Percentiles rank a stretch among this genome's conserved stretches.
phyloP scores from a whole-genome alignment of 495 filamentous ascomycete species.

The Neurospora sp. region DNA sequence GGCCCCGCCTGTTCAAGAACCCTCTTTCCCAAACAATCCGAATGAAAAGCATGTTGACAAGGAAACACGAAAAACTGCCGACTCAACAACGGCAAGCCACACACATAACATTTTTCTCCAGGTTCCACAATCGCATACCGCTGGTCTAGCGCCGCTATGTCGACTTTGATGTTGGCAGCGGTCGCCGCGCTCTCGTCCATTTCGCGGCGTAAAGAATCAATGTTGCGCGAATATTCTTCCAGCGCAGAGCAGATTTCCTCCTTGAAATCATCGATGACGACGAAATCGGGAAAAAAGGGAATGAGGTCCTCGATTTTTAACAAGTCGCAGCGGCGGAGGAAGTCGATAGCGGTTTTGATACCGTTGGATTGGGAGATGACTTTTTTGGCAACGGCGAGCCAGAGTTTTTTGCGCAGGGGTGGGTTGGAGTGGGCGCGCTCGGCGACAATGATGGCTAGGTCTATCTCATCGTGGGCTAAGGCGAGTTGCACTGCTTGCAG shows the following conservation, averaged over 20 bases:
- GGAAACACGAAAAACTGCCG: conserved; percentile 97
- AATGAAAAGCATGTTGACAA: conserved; percentile 95
- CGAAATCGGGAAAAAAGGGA: conserved; percentile 97
- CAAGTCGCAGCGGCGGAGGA: conserved; percentile 81
- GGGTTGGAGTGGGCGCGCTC: conserved; percentile 71
- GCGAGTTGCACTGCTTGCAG: conserved; percentile 86
- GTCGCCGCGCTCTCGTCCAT: conserved; percentile 91
- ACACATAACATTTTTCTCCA: conserved; percentile 85
- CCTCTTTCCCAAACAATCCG: conserved; percentile 77
- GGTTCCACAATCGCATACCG: conserved; percentile 96
- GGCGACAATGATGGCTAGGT: conserved; percentile 82
- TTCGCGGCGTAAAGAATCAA: conserved; percentile 80
- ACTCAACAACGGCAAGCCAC: conserved; percentile 72
- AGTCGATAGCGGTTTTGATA: conserved; percentile 92
- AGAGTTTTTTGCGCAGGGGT: conserved; percentile 82
- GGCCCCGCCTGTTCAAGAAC: conserved; percentile 67
- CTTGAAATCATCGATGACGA: conserved; percentile 98
- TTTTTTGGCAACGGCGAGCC: conserved; percentile 87
- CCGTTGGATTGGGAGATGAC: conserved; percentile 71
- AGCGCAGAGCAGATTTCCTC: conserved; percentile 91
- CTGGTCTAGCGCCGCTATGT: conserved; percentile 73
- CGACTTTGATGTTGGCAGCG: conserved; percentile 75
- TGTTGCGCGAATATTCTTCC: conserved; percentile 82
- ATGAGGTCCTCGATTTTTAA: conserved; percentile 94
- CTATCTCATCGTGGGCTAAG: conserved; percentile 76